Conservation (phyloP, 2,329 filamentous ascomycete genomes). For the Aulographum hederae region DNA sequence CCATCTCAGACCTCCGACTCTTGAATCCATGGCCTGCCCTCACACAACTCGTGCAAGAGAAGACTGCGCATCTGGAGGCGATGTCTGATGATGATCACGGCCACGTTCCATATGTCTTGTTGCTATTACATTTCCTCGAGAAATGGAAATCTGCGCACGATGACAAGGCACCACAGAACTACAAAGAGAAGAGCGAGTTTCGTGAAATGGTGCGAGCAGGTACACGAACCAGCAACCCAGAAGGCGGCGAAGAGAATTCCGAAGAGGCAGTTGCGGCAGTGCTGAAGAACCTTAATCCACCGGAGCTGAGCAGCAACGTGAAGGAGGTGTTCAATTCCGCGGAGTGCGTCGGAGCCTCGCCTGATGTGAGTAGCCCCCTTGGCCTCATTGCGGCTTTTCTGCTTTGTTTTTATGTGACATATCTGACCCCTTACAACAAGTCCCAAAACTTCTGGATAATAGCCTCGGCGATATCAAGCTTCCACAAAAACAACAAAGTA, state of each 20-base stretch:
- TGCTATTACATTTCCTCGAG: conserved; percentile 67
- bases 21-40: conserved; percentile 77
- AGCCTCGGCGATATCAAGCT: conserved; percentile 57
- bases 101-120: conserved; percentile 71
- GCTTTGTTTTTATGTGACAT: neutral
- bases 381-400: neutral
- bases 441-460: conserved; percentile 75
- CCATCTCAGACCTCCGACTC: conserved; percentile 69
- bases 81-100: conserved; percentile 71
- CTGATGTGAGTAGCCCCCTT: conserved; percentile 9
- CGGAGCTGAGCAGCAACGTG: conserved; percentile 49
- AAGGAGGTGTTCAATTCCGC: conserved; percentile 62
- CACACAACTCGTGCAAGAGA: conserved; percentile 41
- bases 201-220: conserved; percentile 48
- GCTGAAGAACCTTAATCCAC: conserved; percentile 62
- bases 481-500: conserved; percentile 53
- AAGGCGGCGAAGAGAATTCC: conserved; percentile 91
- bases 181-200: conserved; percentile 77
- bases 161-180: conserved; percentile 50
- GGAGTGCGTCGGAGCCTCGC: conserved; percentile 30
- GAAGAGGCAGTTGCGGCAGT: conserved; percentile 81
- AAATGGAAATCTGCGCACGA: conserved; percentile 58
- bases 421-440: conserved; percentile 7
- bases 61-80: conserved; percentile 49
- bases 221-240: conserved; percentile 53